A percentile compares a stretch with the other conserved stretches of the same genome.
Conservation (phyloP, 192 early-diverging fungal species). For the Phycomyces nitens region DNA sequence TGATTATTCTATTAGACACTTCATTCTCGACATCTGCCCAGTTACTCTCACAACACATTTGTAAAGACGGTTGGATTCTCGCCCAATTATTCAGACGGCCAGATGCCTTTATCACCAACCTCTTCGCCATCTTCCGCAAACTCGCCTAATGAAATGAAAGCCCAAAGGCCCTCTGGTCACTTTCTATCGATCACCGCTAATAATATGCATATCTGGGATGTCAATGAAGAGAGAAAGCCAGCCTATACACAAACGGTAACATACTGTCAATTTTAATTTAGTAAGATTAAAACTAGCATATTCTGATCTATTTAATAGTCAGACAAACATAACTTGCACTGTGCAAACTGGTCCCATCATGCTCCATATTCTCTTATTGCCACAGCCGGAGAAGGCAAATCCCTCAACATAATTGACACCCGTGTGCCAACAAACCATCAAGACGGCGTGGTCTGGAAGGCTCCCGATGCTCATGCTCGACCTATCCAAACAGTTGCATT, state of each 20-base stretch:
- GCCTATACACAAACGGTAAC: slow-evolving; percentile 8
- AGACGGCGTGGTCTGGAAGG: slow-evolving; percentile 29
- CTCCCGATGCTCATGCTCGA: slow-evolving; percentile 6
- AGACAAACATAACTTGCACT: slow-evolving; percentile 1
- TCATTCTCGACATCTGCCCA: not conserved
- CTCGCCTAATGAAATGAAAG: not conserved
- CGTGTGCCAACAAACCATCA: slow-evolving; percentile 41
- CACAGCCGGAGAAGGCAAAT: slow-evolving; percentile 10
- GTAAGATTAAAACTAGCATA: not conserved
- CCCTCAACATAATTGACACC: slow-evolving; percentile 35
- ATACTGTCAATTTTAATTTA: not conserved
- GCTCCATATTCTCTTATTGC: slow-evolving; percentile 30
- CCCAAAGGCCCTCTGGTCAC: not conserved
- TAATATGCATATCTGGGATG: slow-evolving; percentile 18
- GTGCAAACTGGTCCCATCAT: slow-evolving; percentile 25
- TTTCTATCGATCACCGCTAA: slow-evolving; percentile 12
- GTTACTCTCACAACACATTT: slow-evolving; percentile 1
- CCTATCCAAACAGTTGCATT: slow-evolving; percentile 15
- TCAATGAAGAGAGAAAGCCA: slow-evolving; percentile 1
- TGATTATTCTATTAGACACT: not conserved
- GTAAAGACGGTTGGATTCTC: slow-evolving; percentile 20
- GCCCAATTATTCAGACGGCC: not conserved
- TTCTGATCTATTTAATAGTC: not conserved
- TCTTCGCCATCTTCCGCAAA: too few relatives aligned
- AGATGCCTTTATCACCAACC: not conserved